Conservation (phyloP, 2,329 filamentous ascomycete species). For the Colletotrichum tropicicola region DNA sequence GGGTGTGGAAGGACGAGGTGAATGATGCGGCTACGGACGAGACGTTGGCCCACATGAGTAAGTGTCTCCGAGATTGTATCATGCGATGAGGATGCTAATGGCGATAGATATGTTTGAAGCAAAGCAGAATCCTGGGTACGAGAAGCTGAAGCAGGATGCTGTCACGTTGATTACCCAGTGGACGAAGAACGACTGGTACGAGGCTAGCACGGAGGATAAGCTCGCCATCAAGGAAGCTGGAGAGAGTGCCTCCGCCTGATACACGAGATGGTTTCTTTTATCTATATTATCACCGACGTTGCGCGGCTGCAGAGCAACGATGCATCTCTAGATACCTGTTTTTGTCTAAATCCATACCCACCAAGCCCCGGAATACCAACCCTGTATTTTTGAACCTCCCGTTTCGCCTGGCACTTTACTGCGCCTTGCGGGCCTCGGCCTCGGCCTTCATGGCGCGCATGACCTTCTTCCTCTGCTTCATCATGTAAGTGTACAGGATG, state of each 20-base stretch:
- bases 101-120: conserved; percentile 75
- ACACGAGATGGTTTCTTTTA: neutral
- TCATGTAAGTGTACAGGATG: conserved; percentile 93
- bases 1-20: conserved; percentile 74
- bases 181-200: conserved; percentile 74
- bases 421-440: conserved; percentile 35
- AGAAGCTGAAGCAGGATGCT: conserved; percentile 71
- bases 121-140: conserved; percentile 77
- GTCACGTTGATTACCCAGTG: conserved; percentile 72
- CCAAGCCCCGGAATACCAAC: conserved; percentile 13
- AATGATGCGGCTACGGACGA: conserved; percentile 87
- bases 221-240: conserved; percentile 29
- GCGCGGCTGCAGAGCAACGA: neutral
- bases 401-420: neutral
- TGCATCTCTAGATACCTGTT: neutral
- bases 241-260: conserved; percentile 20
- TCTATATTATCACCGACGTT: neutral
- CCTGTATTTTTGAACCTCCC: neutral
- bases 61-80: conserved; percentile 37
- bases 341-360: conserved; percentile 27
- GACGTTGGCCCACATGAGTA: conserved; percentile 79
- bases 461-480: conserved; percentile 85
- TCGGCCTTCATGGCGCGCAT: conserved; percentile 68
- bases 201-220: conserved; percentile 54
- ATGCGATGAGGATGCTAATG: conserved; percentile 20